Percentiles rank a stretch among this genome's conserved stretches.
Conservation (phyloP, 2,329 filamentous ascomycete genomes). For the Huntiella abstrusa region DNA sequence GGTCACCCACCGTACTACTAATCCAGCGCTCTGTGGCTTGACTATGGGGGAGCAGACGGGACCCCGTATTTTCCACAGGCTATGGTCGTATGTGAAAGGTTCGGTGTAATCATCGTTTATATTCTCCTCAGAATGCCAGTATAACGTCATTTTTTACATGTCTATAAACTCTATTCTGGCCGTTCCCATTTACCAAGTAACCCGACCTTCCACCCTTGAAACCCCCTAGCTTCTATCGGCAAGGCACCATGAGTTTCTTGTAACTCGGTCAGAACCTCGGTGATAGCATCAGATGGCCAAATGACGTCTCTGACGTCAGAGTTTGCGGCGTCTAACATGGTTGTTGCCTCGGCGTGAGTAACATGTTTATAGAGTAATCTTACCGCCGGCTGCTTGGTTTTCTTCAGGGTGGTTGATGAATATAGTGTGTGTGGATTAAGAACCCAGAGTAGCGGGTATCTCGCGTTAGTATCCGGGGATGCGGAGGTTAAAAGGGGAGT, state of each 20-base stretch:
- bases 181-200: slow-evolving; percentile 33
- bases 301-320: slow-evolving; percentile 41
- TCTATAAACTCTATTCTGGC: too few relatives aligned
- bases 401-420: slow-evolving; percentile 21
- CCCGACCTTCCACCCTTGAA: slow-evolving; percentile 50
- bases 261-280: slow-evolving; percentile 25
- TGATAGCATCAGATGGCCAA: slow-evolving; percentile 32
- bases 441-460: slow-evolving; percentile 32
- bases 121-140: too few relatives aligned
- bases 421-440: slow-evolving; percentile 37
- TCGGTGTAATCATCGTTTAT: too few relatives aligned
- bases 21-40: too few relatives aligned
- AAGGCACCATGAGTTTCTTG: slow-evolving; percentile 30
- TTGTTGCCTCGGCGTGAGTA: slow-evolving; percentile 24
- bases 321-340: slow-evolving; percentile 29
- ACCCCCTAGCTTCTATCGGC: slow-evolving; percentile 34
- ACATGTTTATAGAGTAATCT: slow-evolving; percentile 35
- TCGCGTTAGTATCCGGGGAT: background rate
- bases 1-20: too few relatives aligned
- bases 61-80: too few relatives aligned
- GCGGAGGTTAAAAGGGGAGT: background rate
- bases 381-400: slow-evolving; percentile 22
- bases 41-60: too few relatives aligned
- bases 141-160: too few relatives aligned
- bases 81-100: too few relatives aligned